Base-by-base conservation (phyloP, 805 yeast genomes). In the Cyberlindnera subsufficiens region DNA sequence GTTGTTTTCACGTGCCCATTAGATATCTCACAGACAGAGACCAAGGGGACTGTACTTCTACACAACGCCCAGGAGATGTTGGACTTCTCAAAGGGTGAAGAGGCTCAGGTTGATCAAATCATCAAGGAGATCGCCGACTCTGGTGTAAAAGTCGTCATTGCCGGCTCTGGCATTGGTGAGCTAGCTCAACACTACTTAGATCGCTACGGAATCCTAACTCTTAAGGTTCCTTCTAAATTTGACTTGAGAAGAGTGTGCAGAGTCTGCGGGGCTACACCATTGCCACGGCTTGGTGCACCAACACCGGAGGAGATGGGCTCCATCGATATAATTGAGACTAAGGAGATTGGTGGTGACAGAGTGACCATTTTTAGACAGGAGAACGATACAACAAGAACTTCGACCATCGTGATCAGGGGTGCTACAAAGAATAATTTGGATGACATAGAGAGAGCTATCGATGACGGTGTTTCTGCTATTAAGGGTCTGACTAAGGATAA, bases 31-130 rank as follows among this genome's bases (percentile, higher is more conserved):
- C 83, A 89, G 47, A 90, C 99, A n/a, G 99, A 93, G 69, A 91
- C 98, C 18, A 91, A 91, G 68, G 98, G 99, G 39, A 93, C 99
- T 14, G 99, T 93, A 38, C 72, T 93, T 56, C 75, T 93, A 52
- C 96, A 93, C 68, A 90, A 88, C 59, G 99, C 99, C 11, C 76
- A 91, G 64, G 98, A 93, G 66, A 90, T 93, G 97, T 73, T 91
- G 51, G 95, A 89, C 58, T 93, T 93, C 69, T 78, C 95, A 52
- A 86, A 84, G 71, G 98, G 97, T 56, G 99, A 93, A 68, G 99
- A 93, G 67, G 82, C 81, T 42, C 97, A 88, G 63, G 76, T 93
- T 56, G 96, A 93, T 60, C 79, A 77, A 60, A 75, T 84, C 66
- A 82, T 91, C 52, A 83, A 83, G 60, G 93, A 85, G 60, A 80